Percentiles rank a stretch among this genome's conserved stretches.
These are phyloP conservation scores for Arthrinium phaeospermum DNA, from an alignment of 2,329 filamentous ascomycete species.

Conservation along the genomic window DNA sequence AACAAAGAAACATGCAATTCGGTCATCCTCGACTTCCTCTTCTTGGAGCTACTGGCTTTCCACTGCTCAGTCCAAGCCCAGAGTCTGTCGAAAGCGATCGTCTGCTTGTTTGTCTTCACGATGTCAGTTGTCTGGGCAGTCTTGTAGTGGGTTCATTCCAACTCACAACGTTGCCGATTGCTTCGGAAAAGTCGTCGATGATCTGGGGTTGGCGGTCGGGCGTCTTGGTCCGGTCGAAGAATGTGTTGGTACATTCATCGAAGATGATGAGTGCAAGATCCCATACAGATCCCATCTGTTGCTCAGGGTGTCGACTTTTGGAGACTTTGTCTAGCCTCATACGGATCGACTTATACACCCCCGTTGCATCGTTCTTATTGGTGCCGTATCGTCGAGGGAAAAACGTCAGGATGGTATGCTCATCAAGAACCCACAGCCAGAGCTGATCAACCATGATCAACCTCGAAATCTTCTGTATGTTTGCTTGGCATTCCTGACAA, in stretches of 20 bases:
- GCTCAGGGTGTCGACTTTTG: constrained; percentile 23
- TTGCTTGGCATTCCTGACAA: constrained; percentile 26
- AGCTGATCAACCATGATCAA: constrained; percentile 52
- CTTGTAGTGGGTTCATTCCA: background rate
- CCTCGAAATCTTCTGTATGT: constrained; percentile 29
- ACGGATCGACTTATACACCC: constrained; percentile 48
- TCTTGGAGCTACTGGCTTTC: constrained; percentile 24
- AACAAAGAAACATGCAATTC: constrained; percentile 54
- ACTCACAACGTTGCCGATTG: constrained; percentile 49
- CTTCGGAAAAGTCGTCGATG: constrained; percentile 47
- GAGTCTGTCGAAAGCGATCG: constrained; percentile 43
- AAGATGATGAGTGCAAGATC: constrained; percentile 50
- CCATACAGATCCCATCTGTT: constrained; percentile 44
- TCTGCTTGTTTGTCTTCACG: constrained; percentile 44
- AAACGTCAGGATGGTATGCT: constrained; percentile 44
- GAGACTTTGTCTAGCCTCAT: constrained; percentile 24
- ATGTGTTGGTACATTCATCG: constrained; percentile 46
- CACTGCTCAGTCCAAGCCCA: constrained; percentile 41
- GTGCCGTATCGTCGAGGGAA: constrained; percentile 50
- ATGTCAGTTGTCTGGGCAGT: background rate
- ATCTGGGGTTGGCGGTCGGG: constrained; percentile 43
- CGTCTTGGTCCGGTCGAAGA: constrained; percentile 46
- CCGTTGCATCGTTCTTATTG: constrained; percentile 46
- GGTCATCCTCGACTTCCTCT: constrained; percentile 31
- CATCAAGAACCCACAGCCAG: constrained; percentile 51